Base-by-base conservation (phyloP, 169 alveolate genomes). In the Plasmodium knowlesi region DNA sequence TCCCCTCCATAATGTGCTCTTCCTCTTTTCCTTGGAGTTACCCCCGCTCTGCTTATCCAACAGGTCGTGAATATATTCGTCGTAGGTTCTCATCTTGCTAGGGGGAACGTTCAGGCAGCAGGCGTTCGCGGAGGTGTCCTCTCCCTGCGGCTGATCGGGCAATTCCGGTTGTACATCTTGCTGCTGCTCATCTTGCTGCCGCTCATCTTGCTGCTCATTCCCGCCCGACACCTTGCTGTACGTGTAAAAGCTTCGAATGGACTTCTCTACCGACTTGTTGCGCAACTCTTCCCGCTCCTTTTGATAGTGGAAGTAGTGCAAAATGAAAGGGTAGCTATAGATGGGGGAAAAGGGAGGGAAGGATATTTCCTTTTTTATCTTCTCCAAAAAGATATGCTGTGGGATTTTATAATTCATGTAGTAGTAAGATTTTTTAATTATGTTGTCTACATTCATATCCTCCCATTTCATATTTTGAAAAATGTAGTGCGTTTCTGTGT, bases 301-400 rank as follows among this genome's bases (percentile, higher is more conserved):
- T 72, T 89, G 39, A 80, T 89, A 89, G 39, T 89, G 50, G 71
- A 79, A 89, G 82, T 80, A 70, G 72, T 89, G 90, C 25, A 89
- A 34, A 73, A 89, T 89, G 50, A 89, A 89, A 9, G 94, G 94
- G 34, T 41, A 80, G 83, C 94, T 89, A 67, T 89, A 89, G 8
- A 89, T 89, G 16, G 94, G 94, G 72, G 94, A 89, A 53, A 89
- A 89, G 1, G 94, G 94, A 12, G 94, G 94, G 16, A 89, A 89
- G 34, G 94, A 79, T 5, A 89, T 89, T 41, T 80, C 46, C 72
- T 89, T 57, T 67, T 53, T 89, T 37, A 89, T 89, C 43, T 89
- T 81, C 32, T 89, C 82, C 82, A 89, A 67, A 79, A 89, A 89
- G 9, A 34, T 79, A 16, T 89, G 83, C 81, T 79, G 82, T 2